Evolutionary conservation across 805 yeast species (phyloP), one percentile per base, ranked within the genome.

Genomic region (Metschnikowia shivogae): DNA sequence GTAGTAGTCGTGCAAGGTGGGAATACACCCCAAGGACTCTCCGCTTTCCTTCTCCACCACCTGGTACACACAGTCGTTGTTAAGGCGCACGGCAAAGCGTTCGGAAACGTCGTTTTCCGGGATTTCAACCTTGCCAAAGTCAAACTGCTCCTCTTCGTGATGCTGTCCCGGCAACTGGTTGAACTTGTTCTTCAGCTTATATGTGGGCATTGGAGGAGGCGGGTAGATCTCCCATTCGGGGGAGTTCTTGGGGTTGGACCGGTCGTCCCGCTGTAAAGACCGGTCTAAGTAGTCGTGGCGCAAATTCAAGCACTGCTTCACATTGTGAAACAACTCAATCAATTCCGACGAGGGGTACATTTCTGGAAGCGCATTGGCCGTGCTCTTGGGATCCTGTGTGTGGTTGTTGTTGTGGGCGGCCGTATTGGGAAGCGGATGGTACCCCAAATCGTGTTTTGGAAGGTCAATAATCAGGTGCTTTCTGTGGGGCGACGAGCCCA

Each of bases 161-260:
- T 57, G 56, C 10, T 55, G 58, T 3, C 56, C 56, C 11, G 68
- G 74, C 13, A 65, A 58, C 47, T 78, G 77, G 39, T 76, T 76
- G 57, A 75, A 80, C 34, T 72, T 63, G 68, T 65, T 70, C 50
- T 59, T 84, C 76, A 82, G 93, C 82, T 56, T 72, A 53, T 72
- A 72, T 17, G 92, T 82, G 3, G 99, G 97, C 53, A 81, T 81
- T 11, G 99, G 99, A 1, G 98, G 97, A 9, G 83, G 80, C 0
- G 99, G 99, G 61, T 90, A 92, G 40, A 93, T 82, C 12, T 61
- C 61, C 98, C 98, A 93, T 33, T 63, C 67, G 11, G 66, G 67
- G 22, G 56, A 59, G 64, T 95, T 92, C 61, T 92, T 89, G 1
- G 99, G 99, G 64, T 93, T 93, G 55, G 82, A 85, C 31, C 67